A percentile compares a stretch with the other conserved stretches of the same genome.
phyloP scores from a whole-genome alignment of 129 eudicot genomes.

The Oenanthe sinensis region DNA sequence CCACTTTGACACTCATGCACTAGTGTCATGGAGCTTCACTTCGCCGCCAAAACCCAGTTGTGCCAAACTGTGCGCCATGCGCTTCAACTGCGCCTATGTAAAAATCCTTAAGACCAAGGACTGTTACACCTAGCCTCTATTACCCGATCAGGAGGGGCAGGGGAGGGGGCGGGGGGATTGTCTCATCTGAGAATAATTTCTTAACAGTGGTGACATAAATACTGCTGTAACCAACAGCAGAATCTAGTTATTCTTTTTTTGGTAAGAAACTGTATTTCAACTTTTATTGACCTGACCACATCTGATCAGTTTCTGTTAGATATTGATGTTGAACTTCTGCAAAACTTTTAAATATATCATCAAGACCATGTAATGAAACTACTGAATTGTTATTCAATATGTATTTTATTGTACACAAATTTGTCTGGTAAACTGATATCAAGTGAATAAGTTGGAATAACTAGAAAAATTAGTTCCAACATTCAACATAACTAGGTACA shows the following conservation, averaged over 20 bases:
- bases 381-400: background rate
- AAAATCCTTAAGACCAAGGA: no score
- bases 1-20: no score
- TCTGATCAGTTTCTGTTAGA: background rate
- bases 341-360: background rate
- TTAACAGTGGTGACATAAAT: background rate
- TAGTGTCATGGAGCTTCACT: no score
- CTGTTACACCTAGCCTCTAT: background rate
- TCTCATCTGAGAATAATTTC: background rate
- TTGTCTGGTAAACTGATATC: background rate
- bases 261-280: no score
- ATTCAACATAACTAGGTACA: background rate
- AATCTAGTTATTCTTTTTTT: background rate
- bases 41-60: no score
- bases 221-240: background rate
- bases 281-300: background rate
- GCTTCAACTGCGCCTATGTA: no score
- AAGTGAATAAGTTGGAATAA: background rate
- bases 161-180: no score
- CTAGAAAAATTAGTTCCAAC: background rate
- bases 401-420: constrained; percentile 8
- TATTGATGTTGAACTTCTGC: background rate
- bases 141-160: background rate
- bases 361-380: background rate
- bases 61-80: no score